Conservation (phyloP, 345 rosid genomes). For the Populus pruinosa region DNA sequence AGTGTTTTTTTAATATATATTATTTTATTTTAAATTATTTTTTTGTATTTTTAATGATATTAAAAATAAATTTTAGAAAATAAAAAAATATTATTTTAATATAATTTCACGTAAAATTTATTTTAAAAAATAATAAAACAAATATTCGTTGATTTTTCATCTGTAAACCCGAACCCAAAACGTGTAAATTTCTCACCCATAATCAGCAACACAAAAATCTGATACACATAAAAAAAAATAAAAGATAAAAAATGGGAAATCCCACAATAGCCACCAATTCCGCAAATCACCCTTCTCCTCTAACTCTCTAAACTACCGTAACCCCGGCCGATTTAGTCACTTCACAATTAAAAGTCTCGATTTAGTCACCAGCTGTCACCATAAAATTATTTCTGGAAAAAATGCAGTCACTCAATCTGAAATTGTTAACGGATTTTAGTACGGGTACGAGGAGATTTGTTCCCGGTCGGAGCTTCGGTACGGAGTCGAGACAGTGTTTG, state of each 20-base stretch:
- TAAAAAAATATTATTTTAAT: no score
- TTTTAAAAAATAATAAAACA: no score
- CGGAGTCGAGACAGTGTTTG: conserved; percentile 8
- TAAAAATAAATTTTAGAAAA: no score
- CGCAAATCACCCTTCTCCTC: not conserved
- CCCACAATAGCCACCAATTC: not conserved
- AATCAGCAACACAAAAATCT: not conserved
- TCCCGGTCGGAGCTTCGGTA: conserved; percentile 11
- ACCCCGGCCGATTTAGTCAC: not conserved
- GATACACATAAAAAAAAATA: not conserved
- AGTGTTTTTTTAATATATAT: no score
- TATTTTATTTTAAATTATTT: no score
- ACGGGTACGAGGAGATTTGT: conserved; percentile 18
- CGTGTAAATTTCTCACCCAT: not conserved
- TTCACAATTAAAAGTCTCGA: not conserved
- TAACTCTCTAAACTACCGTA: not conserved
- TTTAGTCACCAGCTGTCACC: not conserved
- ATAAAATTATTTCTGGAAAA: not conserved
- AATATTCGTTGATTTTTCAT: not conserved
- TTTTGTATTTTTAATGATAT: no score
- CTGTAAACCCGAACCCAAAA: not conserved
- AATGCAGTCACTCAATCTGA: conserved; percentile 44
- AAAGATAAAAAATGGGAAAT: not conserved
- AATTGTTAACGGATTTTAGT: conserved; percentile 31
- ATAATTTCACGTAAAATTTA: no score